A percentile compares a stretch with the other conserved stretches of the same genome.
phyloP scores from a whole-genome alignment of 108 stramenopile species.

The Cyclotella sp. region DNA sequence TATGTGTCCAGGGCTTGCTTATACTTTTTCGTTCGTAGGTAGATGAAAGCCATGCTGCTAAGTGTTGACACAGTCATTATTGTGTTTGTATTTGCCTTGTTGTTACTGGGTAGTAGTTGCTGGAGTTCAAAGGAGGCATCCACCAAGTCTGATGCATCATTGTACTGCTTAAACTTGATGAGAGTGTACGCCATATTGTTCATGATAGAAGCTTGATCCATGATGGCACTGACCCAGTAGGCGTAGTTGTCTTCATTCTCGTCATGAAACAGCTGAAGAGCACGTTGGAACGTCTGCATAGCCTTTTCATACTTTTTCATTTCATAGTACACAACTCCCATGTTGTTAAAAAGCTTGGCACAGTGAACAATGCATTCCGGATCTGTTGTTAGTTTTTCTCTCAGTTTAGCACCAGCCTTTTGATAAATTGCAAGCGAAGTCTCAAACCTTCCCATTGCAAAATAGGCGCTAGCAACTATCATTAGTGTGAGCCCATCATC shows the following conservation, averaged over 20 bases:
- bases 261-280: constrained; percentile 43
- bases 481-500: constrained; percentile 46
- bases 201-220: constrained; percentile 55
- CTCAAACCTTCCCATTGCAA: constrained; percentile 52
- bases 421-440: constrained; percentile 35
- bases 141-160: constrained; percentile 54
- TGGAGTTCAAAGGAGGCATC: constrained; percentile 57
- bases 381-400: constrained; percentile 32
- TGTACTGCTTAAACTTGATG: constrained; percentile 47
- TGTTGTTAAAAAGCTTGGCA: constrained; percentile 55
- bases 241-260: constrained; percentile 42
- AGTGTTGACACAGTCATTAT: constrained; percentile 44
- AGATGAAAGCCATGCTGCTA: constrained; percentile 56
- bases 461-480: constrained; percentile 52
- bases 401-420: constrained; percentile 44
- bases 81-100: constrained; percentile 17
- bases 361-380: constrained; percentile 44
- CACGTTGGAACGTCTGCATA: constrained; percentile 53
- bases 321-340: constrained; percentile 52
- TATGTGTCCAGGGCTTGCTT: constrained; percentile 42
- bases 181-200: constrained; percentile 56
- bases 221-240: constrained; percentile 38
- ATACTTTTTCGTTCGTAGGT: constrained; percentile 46
- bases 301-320: constrained; percentile 55
- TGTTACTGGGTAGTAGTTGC: constrained; percentile 40